phyloP scores from a whole-genome alignment of 2,329 filamentous ascomycete genomes.

The Verticillium albo-atrum region DNA sequence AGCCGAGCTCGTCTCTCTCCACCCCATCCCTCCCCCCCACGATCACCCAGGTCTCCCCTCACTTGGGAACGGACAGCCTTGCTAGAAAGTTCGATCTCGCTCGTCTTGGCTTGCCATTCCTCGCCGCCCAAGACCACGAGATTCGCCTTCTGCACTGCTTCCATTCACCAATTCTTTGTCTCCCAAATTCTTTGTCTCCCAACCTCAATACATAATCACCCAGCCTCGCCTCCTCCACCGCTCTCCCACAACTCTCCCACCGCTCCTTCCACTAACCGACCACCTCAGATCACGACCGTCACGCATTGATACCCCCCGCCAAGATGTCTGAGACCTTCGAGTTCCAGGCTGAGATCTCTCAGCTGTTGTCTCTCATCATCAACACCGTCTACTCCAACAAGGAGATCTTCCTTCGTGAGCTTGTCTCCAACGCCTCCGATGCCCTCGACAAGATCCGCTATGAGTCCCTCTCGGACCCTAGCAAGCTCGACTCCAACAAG shows the following conservation, averaged over 20 bases:
- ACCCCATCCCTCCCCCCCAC: neutral
- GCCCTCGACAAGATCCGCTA: constrained; percentile 99
- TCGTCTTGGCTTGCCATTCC: no score
- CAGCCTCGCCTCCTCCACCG: neutral
- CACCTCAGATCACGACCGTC: constrained; percentile 1
- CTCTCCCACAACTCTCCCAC: neutral
- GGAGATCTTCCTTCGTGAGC: constrained; percentile 98
- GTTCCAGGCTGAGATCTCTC: constrained; percentile 99
- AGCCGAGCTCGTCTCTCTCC: neutral
- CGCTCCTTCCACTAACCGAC: neutral
- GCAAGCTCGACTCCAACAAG: constrained; percentile 95
- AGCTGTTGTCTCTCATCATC: constrained; percentile 99
- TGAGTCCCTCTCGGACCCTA: constrained; percentile 93
- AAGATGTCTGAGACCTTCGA: constrained; percentile 97
- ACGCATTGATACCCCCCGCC: constrained; percentile 19
- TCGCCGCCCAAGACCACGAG: no score
- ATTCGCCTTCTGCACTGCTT: neutral
- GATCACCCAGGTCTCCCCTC: no score
- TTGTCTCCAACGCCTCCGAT: constrained; percentile 98
- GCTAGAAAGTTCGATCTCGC: neutral
- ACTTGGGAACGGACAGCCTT: neutral
- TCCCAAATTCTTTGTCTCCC: neutral
- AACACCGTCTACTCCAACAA: constrained; percentile 99
- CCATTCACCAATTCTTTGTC: neutral
- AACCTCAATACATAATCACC: neutral